Evolutionary conservation across 2,329 filamentous ascomycete species (phyloP).

Genomic region (Neofusicoccum laricinum): DNA sequence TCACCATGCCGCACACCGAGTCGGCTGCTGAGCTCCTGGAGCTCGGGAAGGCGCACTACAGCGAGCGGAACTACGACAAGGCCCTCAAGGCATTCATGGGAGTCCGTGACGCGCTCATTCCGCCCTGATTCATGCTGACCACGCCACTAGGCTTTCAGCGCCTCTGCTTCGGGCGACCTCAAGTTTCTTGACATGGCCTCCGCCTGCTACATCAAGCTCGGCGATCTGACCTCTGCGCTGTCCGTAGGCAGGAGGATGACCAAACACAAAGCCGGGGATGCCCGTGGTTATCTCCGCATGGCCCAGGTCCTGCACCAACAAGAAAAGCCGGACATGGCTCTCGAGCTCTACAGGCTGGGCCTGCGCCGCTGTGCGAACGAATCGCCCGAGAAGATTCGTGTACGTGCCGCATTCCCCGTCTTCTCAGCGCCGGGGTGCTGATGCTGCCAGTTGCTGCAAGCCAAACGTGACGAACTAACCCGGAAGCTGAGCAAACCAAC

Average conservation of each 20-base stretch:
- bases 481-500: slow-evolving; percentile 40
- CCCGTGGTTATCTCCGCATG: slow-evolving; percentile 54
- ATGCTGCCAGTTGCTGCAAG: slow-evolving; percentile 33
- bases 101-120: background rate
- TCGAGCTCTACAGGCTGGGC: slow-evolving; percentile 58
- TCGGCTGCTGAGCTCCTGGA: slow-evolving; percentile 35
- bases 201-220: slow-evolving; percentile 54
- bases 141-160: background rate
- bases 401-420: slow-evolving; percentile 17
- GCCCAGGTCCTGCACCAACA: slow-evolving; percentile 49
- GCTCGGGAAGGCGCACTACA: slow-evolving; percentile 35
- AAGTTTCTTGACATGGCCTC: slow-evolving; percentile 54
- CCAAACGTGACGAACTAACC: slow-evolving; percentile 48
- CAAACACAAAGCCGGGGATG: slow-evolving; percentile 45
- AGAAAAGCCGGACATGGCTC: slow-evolving; percentile 51
- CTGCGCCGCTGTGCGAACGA: slow-evolving; percentile 36
- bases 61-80: slow-evolving; percentile 33
- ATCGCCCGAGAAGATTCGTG: slow-evolving; percentile 29
- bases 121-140: background rate
- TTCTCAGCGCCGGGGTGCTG: background rate
- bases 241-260: slow-evolving; percentile 59
- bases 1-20: slow-evolving; percentile 29
- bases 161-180: slow-evolving; percentile 27
- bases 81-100: slow-evolving; percentile 33
- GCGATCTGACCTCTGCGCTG: slow-evolving; percentile 50